Conservation (phyloP, 179 eudicot genomes). For the Silene vulgaris region DNA sequence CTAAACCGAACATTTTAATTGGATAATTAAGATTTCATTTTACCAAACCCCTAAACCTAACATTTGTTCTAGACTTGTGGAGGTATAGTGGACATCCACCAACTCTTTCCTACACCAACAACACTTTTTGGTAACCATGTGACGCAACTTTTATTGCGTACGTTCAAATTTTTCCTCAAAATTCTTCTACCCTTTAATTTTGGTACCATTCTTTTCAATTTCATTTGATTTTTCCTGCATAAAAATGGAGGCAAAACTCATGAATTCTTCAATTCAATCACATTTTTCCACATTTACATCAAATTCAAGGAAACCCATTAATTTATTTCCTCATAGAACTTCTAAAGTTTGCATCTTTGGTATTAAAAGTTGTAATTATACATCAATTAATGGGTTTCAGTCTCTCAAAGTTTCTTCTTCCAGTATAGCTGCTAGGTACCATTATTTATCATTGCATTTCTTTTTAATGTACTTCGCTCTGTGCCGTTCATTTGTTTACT, state of each 20-base stretch:
- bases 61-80: not conserved
- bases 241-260: conserved; percentile 41
- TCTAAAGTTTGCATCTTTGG: conserved; percentile 11
- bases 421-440: not conserved
- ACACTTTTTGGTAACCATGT: no score
- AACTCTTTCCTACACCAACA: no score
- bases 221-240: not conserved
- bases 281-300: not conserved
- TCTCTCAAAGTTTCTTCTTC: conserved; percentile 23
- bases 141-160: no score
- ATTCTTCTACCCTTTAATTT: not conserved
- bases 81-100: no score
- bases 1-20: no score
- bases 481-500: not conserved
- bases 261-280: conserved; percentile 14
- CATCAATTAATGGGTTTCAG: conserved; percentile 21
- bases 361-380: not conserved
- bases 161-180: not conserved
- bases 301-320: conserved; percentile 16
- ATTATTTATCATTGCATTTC: not conserved
- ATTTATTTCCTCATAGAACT: not conserved
- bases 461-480: not conserved
- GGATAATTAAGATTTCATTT: not conserved
- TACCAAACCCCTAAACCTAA: not conserved
- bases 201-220: not conserved